These are phyloP conservation scores for Dacryopinax spathularia DNA, from an alignment of 768 basidiomycete species.

Conservation along the genomic window DNA sequence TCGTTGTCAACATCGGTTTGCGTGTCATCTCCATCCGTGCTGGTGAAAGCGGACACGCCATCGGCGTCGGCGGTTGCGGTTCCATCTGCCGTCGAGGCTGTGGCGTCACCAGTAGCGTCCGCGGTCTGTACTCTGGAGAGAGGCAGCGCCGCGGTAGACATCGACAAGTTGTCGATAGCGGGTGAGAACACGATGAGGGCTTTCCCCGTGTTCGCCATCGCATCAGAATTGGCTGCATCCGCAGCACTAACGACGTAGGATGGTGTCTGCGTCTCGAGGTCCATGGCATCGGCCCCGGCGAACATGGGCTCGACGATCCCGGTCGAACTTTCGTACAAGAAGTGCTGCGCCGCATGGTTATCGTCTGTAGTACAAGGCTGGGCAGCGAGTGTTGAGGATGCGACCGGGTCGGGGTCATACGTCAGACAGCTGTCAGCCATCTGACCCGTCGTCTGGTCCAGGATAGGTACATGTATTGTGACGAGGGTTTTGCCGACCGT, in stretches of 20 bases:
- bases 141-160: background rate
- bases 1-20: background rate
- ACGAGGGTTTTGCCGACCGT: background rate
- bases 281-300: background rate
- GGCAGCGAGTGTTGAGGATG: background rate
- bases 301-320: background rate
- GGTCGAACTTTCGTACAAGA: background rate
- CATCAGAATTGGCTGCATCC: background rate
- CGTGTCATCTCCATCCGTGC: background rate
- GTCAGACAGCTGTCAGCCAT: constrained; percentile 1
- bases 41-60: background rate
- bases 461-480: background rate
- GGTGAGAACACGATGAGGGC: background rate
- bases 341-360: background rate
- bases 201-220: background rate
- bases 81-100: background rate
- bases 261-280: background rate
- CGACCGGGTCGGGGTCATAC: background rate
- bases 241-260: background rate
- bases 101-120: background rate
- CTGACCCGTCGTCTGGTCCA: background rate
- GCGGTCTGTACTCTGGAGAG: background rate
- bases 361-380: background rate
- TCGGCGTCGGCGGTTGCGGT: background rate
- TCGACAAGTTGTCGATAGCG: background rate